Conservation (phyloP, 2,329 filamentous ascomycete species). For the Pseudonectria buxi region DNA sequence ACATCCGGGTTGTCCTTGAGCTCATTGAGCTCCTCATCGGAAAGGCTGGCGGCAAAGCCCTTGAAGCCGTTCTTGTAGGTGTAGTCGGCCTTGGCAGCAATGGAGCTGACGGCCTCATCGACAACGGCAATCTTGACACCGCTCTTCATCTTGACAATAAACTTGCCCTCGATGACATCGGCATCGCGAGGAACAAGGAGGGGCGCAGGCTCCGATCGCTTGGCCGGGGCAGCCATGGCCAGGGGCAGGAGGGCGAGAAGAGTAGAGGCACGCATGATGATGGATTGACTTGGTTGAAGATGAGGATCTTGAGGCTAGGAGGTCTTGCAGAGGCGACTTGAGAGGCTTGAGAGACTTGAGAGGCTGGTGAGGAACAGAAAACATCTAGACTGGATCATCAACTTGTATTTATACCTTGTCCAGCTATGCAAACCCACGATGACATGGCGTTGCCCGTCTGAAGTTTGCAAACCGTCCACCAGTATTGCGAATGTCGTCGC, state of each 20-base stretch:
- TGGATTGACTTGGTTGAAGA: no score
- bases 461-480: no score
- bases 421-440: no score
- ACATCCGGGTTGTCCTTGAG: conserved; percentile 22
- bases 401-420: no score
- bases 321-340: no score
- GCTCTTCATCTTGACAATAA: conserved; percentile 25
- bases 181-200: conserved; percentile 21
- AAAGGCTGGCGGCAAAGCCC: conserved; percentile 24
- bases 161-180: conserved; percentile 21
- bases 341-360: no score
- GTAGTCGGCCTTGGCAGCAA: conserved; percentile 21
- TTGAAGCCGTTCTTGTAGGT: conserved; percentile 18
- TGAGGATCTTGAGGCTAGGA: no score
- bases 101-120: conserved; percentile 13
- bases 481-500: no score
- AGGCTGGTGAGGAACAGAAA: no score
- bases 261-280: conserved; percentile 20
- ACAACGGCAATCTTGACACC: conserved; percentile 12
- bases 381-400: no score
- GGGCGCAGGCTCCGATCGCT: conserved; percentile 22
- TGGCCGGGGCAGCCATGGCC: conserved; percentile 17
- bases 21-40: conserved; percentile 16
- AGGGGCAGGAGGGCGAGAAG: conserved; percentile 20
- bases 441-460: no score